Conservation (phyloP, 2,329 filamentous ascomycete genomes). For the Coniochaeta prunicola region DNA sequence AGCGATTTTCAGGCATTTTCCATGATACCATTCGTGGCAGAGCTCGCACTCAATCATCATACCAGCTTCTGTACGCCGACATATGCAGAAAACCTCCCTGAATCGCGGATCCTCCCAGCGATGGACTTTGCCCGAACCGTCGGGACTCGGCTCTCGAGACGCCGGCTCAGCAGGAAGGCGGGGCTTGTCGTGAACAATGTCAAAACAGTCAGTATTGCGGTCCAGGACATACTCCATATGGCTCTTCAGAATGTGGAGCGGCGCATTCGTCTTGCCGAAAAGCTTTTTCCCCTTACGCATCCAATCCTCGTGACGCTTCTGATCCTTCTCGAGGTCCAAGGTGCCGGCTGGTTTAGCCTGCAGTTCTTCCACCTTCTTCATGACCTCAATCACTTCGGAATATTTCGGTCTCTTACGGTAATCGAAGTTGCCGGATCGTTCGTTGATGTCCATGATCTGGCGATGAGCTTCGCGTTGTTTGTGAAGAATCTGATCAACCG, state of each 20-base stretch:
- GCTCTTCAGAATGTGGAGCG: constrained; percentile 86
- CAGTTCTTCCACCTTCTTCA: constrained; percentile 78
- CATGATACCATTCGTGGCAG: constrained; percentile 99
- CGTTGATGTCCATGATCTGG: constrained; percentile 74
- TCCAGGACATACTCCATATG: constrained; percentile 92
- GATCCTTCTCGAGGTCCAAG: constrained; percentile 86
- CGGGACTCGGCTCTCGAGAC: constrained; percentile 66
- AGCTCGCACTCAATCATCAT: constrained; percentile 99
- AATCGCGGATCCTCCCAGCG: constrained; percentile 56
- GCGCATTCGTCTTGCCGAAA: constrained; percentile 96
- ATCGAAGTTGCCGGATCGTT: constrained; percentile 68
- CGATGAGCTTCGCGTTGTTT: constrained; percentile 94
- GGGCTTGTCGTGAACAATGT: constrained; percentile 75
- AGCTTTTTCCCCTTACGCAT: constrained; percentile 97
- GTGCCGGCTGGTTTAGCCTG: constrained; percentile 91
- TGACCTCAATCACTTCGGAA: constrained; percentile 80
- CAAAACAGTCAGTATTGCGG: constrained; percentile 86
- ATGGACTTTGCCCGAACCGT: constrained; percentile 32
- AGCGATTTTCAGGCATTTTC: constrained; percentile 96
- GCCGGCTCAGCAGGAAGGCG: constrained; percentile 86
- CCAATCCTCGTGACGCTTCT: constrained; percentile 96
- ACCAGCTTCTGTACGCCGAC: constrained; percentile 82
- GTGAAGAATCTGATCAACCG: constrained; percentile 85
- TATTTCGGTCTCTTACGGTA: constrained; percentile 79
- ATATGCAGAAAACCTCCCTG: constrained; percentile 92